A percentile compares a stretch with the other conserved stretches of the same genome.
Conservation (phyloP, 106 monocot genomes). For the Dendrobium catenatum region DNA sequence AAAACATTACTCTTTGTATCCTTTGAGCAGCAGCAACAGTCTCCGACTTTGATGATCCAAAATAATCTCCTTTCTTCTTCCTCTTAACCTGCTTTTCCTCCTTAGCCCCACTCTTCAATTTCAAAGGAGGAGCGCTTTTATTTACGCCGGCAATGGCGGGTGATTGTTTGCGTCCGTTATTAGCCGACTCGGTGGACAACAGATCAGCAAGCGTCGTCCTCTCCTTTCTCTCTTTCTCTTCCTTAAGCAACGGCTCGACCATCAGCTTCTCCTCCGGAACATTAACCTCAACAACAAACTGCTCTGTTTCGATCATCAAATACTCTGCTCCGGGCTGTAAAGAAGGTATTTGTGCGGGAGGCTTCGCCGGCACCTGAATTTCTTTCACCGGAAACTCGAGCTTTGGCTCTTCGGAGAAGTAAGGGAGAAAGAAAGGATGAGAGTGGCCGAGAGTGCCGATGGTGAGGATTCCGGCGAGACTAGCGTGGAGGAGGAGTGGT, state of each 20-base stretch:
- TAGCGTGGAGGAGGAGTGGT: constrained; percentile 15
- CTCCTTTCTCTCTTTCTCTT: constrained; percentile 16
- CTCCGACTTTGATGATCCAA: background rate
- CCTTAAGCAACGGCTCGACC: constrained; percentile 16
- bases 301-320: background rate
- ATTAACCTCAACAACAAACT: background rate
- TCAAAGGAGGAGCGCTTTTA: background rate
- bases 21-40: background rate
- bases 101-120: background rate
- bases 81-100: background rate
- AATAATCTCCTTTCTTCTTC: background rate
- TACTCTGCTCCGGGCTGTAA: background rate
- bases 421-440: background rate
- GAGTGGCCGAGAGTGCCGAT: constrained; percentile 26
- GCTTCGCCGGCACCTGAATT: background rate
- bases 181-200: background rate
- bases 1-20: background rate
- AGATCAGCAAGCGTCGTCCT: constrained; percentile 29
- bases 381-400: background rate
- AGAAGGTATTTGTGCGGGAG: background rate
- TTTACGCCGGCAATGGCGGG: background rate
- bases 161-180: background rate
- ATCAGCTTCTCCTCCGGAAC: background rate
- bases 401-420: background rate
- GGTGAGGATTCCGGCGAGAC: constrained; percentile 15